Conservation (phyloP, 192 early-diverging fungal species). For the Coemansia sp. region DNA sequence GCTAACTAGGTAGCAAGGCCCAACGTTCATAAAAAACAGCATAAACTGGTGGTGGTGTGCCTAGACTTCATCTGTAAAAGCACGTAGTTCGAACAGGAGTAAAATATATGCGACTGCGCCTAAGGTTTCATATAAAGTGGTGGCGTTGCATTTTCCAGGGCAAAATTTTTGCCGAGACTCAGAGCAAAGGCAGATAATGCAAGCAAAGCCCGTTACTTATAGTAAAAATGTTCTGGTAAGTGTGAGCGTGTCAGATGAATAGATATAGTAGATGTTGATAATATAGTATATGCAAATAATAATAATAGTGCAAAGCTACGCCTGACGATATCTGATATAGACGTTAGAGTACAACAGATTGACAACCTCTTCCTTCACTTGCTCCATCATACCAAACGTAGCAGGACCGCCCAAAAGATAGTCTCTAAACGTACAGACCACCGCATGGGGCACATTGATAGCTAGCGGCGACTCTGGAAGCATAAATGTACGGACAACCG, state of each 20-base stretch:
- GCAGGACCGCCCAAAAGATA: slow-evolving; percentile 24
- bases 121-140: background rate
- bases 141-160: background rate
- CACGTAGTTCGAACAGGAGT: background rate
- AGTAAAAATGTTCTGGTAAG: background rate
- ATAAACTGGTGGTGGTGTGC: background rate
- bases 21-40: background rate
- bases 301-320: slow-evolving; percentile 4
- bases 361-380: slow-evolving; percentile 29
- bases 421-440: slow-evolving; percentile 2
- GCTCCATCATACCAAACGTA: slow-evolving; percentile 28
- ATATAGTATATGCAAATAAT: background rate
- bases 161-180: background rate
- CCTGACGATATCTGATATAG: slow-evolving; percentile 19
- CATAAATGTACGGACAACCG: slow-evolving; percentile 35
- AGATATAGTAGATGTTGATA: background rate
- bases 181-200: background rate
- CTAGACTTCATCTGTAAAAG: background rate
- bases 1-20: background rate
- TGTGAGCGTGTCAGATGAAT: background rate
- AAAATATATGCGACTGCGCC: too few relatives aligned
- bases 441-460: slow-evolving; percentile 19
- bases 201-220: background rate
- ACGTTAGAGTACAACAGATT: slow-evolving; percentile 43
- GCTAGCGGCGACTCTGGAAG: slow-evolving; percentile 35